phyloP scores from a whole-genome alignment of 2,329 filamentous ascomycete species.

The Didymosphaeria variabile region DNA sequence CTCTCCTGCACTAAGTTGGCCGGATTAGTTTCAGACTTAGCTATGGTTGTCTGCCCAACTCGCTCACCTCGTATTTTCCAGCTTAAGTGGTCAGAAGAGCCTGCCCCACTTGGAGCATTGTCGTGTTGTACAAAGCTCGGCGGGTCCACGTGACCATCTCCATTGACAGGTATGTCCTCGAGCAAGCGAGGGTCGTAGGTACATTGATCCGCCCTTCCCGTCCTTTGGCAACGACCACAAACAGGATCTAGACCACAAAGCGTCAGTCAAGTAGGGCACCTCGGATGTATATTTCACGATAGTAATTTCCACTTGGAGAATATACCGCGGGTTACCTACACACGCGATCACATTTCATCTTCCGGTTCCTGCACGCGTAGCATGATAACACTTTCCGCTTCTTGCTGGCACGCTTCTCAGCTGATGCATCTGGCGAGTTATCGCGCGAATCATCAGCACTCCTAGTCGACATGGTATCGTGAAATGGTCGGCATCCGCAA shows the following conservation, averaged over 20 bases:
- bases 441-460: conserved; percentile 44
- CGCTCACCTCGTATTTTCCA: conserved; percentile 34
- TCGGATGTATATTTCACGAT: background rate
- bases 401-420: conserved; percentile 52
- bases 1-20: conserved; percentile 33
- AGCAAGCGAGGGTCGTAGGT: conserved; percentile 51
- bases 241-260: conserved; percentile 42
- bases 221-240: conserved; percentile 55
- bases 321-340: conserved; percentile 17
- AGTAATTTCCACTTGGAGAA: background rate
- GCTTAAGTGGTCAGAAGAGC: conserved; percentile 30
- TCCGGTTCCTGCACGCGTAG: conserved; percentile 57
- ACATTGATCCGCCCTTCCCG: conserved; percentile 54
- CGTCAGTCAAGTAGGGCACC: background rate
- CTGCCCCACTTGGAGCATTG: conserved; percentile 11
- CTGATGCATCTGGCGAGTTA: conserved; percentile 37
- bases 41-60: background rate
- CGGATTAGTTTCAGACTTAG: background rate
- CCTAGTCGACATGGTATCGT: conserved; percentile 36
- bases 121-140: conserved; percentile 19
- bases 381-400: conserved; percentile 59
- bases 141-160: conserved; percentile 32
- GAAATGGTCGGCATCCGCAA: conserved; percentile 2
- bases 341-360: conserved; percentile 58
- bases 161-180: conserved; percentile 38